phyloP scores from a whole-genome alignment of 2,329 filamentous ascomycete species.

The Aureobasidium vineae region DNA sequence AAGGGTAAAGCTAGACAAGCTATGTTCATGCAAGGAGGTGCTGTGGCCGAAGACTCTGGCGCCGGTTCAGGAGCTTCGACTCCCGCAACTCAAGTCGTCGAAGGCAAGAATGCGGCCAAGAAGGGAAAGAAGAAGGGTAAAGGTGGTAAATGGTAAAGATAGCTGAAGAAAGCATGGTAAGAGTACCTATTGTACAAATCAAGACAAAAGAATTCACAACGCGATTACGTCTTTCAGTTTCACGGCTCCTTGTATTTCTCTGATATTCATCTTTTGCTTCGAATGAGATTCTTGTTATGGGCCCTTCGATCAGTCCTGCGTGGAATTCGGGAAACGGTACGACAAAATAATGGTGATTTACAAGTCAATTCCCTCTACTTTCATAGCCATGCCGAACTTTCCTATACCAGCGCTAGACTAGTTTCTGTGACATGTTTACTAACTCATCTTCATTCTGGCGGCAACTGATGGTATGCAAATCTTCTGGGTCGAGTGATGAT shows the following conservation, averaged over 20 bases:
- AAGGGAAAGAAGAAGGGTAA: slow-evolving; percentile 40
- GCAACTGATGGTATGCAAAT: no score
- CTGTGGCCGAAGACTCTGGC: slow-evolving; percentile 57
- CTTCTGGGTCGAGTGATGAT: background rate
- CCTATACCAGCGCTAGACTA: no score
- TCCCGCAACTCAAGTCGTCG: slow-evolving; percentile 38
- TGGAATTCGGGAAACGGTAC: no score
- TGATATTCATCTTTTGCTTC: no score
- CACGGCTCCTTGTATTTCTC: background rate
- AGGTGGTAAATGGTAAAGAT: slow-evolving; percentile 29
- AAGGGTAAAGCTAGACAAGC: slow-evolving; percentile 69
- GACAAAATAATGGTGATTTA: no score
- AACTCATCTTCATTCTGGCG: no score
- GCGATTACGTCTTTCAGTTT: background rate
- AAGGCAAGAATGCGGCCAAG: slow-evolving; percentile 46
- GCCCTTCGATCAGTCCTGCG: no score
- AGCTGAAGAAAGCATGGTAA: background rate
- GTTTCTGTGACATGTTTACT: no score
- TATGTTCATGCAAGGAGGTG: slow-evolving; percentile 80
- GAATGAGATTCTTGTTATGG: no score
- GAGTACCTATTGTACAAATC: background rate
- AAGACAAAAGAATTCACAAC: background rate
- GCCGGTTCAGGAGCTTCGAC: slow-evolving; percentile 36
- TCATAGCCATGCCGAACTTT: no score
- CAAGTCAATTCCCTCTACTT: no score